These are phyloP conservation scores for Ceratocystis ficicola DNA, from an alignment of 2,329 filamentous ascomycete genomes.

Conservation along the genomic window DNA sequence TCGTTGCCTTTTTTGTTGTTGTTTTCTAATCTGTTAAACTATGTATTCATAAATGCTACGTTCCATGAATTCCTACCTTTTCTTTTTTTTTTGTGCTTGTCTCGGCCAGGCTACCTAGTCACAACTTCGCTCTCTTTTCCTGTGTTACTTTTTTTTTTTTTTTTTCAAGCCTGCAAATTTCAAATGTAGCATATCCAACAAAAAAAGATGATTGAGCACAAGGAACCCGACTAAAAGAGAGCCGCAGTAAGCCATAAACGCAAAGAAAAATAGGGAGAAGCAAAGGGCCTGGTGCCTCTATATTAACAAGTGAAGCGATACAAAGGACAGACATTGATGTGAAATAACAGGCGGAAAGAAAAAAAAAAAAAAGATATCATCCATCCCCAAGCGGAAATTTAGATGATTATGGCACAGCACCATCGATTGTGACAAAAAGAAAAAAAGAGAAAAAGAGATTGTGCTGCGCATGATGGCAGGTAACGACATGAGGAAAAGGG, in stretches of 20 bases:
- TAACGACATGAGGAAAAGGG: not conserved
- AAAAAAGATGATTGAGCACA: too few species aligned
- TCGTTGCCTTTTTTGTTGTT: not conserved
- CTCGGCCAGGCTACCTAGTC: too few species aligned
- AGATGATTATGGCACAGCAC: not conserved
- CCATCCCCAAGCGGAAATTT: not conserved
- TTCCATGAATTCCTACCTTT: too few species aligned
- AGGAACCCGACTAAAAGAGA: not conserved
- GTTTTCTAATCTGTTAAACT: too few species aligned
- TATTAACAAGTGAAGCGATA: constrained; percentile 12
- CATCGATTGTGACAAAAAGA: not conserved
- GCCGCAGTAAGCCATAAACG: not conserved
- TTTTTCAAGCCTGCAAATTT: too few species aligned
- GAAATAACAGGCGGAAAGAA: not conserved
- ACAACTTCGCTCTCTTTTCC: too few species aligned
- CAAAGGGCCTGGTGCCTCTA: constrained; percentile 7
- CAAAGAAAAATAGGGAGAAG: not conserved
- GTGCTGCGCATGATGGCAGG: not conserved
- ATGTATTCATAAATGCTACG: too few species aligned
- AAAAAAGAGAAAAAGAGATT: too few species aligned
- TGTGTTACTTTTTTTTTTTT: too few species aligned
- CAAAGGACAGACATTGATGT: constrained; percentile 5
- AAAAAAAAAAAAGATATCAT: not conserved
- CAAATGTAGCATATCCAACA: too few species aligned
- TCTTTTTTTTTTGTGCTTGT: too few species aligned